These are phyloP conservation scores for Tillandsia leiboldiana DNA, from an alignment of 176 grass and related monocot species.

Conservation along the genomic window DNA sequence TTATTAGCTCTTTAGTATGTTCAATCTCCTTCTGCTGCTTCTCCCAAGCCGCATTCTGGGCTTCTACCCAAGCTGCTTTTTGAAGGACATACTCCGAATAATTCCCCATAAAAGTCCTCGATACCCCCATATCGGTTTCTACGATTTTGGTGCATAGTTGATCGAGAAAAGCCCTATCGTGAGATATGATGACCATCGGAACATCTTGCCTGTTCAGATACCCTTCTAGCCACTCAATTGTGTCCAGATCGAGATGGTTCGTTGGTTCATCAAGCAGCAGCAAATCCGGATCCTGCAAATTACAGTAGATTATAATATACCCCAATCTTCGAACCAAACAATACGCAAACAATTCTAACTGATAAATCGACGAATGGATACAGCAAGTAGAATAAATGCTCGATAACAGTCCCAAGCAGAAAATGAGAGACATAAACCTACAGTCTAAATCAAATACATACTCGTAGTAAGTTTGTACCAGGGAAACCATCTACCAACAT, in stretches of 20 bases:
- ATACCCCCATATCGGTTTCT: constrained; percentile 91
- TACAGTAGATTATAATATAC: not conserved
- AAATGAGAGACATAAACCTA: no score
- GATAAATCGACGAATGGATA: no score
- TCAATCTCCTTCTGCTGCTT: constrained; percentile 99
- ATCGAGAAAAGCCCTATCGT: constrained; percentile 95
- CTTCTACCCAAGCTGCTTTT: constrained; percentile 63
- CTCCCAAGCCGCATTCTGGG: constrained; percentile 76
- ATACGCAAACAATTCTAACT: no score
- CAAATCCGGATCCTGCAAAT: constrained; percentile 82
- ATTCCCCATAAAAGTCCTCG: constrained; percentile 80
- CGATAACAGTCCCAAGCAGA: no score
- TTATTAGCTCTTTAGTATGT: constrained; percentile 85
- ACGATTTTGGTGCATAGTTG: constrained; percentile 84
- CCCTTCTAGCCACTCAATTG: constrained; percentile 86
- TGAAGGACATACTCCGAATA: constrained; percentile 79
- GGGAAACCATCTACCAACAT: not conserved
- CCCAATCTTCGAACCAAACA: no score
- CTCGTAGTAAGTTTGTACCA: not conserved
- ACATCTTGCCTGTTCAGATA: constrained; percentile 82
- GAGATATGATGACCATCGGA: constrained; percentile 97
- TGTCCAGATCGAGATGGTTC: constrained; percentile 94
- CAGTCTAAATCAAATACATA: not conserved
- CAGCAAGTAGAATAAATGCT: no score
- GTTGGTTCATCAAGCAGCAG: constrained; percentile 92